Conservation (phyloP, 208 protist species). For the Polymyxa betae region DNA sequence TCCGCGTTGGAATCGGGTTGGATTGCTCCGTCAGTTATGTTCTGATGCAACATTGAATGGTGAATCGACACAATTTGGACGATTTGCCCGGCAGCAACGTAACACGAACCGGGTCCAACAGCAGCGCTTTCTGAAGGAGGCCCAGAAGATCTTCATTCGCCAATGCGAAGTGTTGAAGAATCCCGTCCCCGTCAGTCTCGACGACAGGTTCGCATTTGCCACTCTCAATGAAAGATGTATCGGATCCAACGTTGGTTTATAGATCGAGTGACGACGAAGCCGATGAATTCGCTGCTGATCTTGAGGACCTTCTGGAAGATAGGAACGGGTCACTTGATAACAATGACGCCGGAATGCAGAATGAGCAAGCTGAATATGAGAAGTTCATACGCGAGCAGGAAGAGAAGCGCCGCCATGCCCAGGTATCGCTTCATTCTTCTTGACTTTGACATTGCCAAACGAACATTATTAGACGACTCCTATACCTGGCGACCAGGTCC, state of each 20-base stretch:
- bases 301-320: constrained; percentile 42
- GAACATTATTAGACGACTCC: not conserved
- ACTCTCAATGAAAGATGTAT: not conserved
- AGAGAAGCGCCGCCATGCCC: not conserved
- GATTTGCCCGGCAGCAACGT: constrained; percentile 26
- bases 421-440: not conserved
- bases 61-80: constrained; percentile 18
- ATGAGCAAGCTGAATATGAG: constrained; percentile 43
- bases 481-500: not conserved
- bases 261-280: constrained; percentile 44
- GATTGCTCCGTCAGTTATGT: not conserved
- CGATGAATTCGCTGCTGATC: constrained; percentile 46
- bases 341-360: not conserved
- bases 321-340: not conserved
- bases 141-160: constrained; percentile 46
- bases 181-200: not conserved
- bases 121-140: constrained; percentile 37
- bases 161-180: constrained; percentile 24
- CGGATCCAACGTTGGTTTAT: not conserved
- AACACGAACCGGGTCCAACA: constrained; percentile 51
- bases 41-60: constrained; percentile 40
- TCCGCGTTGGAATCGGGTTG: constrained; percentile 28
- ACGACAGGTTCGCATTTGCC: not conserved
- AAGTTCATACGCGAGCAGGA: constrained; percentile 49
- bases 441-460: not conserved